Percentiles rank a stretch among this genome's conserved stretches.
Evolutionary conservation across 352 stramenopile genomes (phyloP).

Genomic region (Globisporangium cylindrosporum): DNA sequence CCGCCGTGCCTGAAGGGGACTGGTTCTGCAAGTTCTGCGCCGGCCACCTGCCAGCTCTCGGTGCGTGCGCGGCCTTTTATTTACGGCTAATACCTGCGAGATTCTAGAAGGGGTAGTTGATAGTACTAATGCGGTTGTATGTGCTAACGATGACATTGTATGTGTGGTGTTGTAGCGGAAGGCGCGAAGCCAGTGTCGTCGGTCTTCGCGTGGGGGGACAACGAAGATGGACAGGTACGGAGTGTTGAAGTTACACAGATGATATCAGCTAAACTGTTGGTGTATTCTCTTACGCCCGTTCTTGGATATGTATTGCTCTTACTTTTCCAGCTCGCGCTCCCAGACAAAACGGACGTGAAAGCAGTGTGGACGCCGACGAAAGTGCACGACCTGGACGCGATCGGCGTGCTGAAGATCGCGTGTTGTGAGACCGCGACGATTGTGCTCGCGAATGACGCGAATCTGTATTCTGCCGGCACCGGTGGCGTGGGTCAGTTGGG

Average conservation of each 20-base stretch:
- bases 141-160: neutral
- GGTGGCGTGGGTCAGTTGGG: constrained; percentile 59
- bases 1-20: constrained; percentile 71
- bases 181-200: constrained; percentile 44
- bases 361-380: constrained; percentile 56
- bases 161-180: constrained; percentile 26
- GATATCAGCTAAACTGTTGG: neutral
- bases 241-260: neutral
- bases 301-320: neutral
- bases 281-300: neutral
- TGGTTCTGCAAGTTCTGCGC: constrained; percentile 88
- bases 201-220: constrained; percentile 73
- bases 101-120: neutral
- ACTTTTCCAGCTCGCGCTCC: constrained; percentile 42
- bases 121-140: neutral
- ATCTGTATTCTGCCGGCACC: constrained; percentile 74
- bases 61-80: constrained; percentile 21
- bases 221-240: constrained; percentile 73
- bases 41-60: constrained; percentile 45
- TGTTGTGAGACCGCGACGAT: constrained; percentile 62
- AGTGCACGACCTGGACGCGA: constrained; percentile 52
- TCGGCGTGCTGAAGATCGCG: constrained; percentile 65
- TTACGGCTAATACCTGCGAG: neutral
- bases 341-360: constrained; percentile 37
- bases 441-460: constrained; percentile 63